phyloP scores from a whole-genome alignment of 345 rosid species.

The Anastatica hierochuntica region DNA sequence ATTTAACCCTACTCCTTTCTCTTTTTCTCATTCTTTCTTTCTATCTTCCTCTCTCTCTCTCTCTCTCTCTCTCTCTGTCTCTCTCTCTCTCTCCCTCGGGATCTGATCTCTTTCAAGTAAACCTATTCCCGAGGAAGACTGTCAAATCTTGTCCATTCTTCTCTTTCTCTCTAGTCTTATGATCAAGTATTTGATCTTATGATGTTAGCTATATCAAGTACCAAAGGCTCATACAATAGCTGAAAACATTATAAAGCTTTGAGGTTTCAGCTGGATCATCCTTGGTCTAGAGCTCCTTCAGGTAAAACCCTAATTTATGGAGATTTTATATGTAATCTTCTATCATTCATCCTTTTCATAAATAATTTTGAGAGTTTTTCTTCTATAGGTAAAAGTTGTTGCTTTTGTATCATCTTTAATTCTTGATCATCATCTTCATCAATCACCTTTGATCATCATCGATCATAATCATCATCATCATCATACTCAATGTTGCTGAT shows the following conservation, averaged over 20 bases:
- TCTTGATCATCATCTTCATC: too few species aligned
- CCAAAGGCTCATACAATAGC: constrained; percentile 3
- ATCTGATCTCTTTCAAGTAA: constrained; percentile 38
- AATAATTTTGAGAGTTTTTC: not conserved
- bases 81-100: constrained; percentile 41
- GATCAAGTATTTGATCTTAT: constrained; percentile 15
- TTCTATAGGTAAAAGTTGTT: constrained; percentile 1
- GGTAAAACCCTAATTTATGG: constrained; percentile 30
- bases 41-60: too few species aligned
- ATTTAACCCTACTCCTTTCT: constrained; percentile 47
- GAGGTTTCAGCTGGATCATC: constrained; percentile 5
- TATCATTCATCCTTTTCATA: not conserved
- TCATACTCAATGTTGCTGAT: too few species aligned
- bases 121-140: constrained; percentile 29
- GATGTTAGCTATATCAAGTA: not conserved
- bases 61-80: too few species aligned
- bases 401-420: constrained; percentile 1
- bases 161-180: constrained; percentile 17
- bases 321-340: not conserved
- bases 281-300: constrained; percentile 16
- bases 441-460: constrained; percentile 1
- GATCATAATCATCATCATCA: constrained; percentile 15
- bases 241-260: not conserved
- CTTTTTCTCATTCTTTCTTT: constrained; percentile 25
- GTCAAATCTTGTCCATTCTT: constrained; percentile 21